A percentile compares a stretch with the other conserved stretches of the same genome.
phyloP scores from a whole-genome alignment of 495 filamentous ascomycete genomes.

The Penicillium alfredii region DNA sequence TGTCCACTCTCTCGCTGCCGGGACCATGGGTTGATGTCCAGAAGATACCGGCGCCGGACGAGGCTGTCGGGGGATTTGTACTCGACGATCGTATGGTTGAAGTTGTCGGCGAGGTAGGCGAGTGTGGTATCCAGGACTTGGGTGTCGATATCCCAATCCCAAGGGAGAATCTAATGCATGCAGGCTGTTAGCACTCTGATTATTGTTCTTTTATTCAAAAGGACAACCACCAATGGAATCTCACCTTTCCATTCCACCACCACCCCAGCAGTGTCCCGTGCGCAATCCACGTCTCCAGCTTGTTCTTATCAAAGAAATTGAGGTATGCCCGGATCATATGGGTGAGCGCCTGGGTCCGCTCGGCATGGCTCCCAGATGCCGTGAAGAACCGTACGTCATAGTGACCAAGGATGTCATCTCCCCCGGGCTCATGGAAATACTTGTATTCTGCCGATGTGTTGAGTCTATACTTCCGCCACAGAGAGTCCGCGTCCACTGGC shows the following conservation, averaged over 20 bases:
- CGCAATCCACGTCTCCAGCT: conserved; percentile 78
- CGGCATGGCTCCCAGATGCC: conserved; percentile 52
- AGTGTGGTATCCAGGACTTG: conserved; percentile 65
- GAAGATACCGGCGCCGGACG: conserved; percentile 53
- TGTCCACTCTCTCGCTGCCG: conserved; percentile 52
- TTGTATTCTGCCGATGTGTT: conserved; percentile 37
- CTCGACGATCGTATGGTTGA: conserved; percentile 59
- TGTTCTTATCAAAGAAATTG: conserved; percentile 53
- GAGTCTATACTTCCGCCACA: conserved; percentile 28
- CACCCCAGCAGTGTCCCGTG: conserved; percentile 83
- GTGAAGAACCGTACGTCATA: conserved; percentile 69
- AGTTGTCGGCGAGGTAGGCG: conserved; percentile 51
- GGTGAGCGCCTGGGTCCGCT: conserved; percentile 56
- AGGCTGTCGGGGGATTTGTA: conserved; percentile 40
- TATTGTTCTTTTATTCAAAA: neutral
- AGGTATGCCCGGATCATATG: conserved; percentile 72
- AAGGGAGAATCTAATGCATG: conserved; percentile 59
- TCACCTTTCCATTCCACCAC: conserved; percentile 81
- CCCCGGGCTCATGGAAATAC: conserved; percentile 55
- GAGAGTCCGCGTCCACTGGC: conserved; percentile 13
- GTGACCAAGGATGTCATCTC: conserved; percentile 52
- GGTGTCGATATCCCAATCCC: conserved; percentile 86
- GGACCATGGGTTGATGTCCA: conserved; percentile 73
- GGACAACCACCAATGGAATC: neutral
- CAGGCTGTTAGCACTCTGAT: neutral